Base-by-base conservation (phyloP, 2,329 filamentous ascomycete species). In the Akanthomyces muscarius region DNA sequence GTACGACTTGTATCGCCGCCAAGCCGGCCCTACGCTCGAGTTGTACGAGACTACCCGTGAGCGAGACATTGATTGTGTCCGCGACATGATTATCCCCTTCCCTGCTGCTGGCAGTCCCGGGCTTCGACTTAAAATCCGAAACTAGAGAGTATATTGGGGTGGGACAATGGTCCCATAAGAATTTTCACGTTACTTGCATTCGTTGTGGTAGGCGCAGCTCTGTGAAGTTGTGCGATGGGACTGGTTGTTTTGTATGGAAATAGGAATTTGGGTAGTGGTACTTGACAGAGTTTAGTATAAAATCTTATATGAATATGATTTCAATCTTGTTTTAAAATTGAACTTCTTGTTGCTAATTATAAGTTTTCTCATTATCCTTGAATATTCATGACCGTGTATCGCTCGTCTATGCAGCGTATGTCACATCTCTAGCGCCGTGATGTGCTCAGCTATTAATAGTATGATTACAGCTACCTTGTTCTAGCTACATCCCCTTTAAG, bases 11-110 rank as follows among this genome's bases (percentile, higher is more conserved):
- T 56, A 56, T 41, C 38, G 41, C 8, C 41, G 54, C 41, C 54
- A 56, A 14, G 28, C 30, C 11, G 54, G 54, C 14, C 54, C 54
- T 25, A 56, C 54, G 54, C 41, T 56, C 8, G 54, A 56, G n/a
- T 25, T 56, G 11, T 56, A 56, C 28, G 28, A 56, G 3, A 56
- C 54, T 18, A 56, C 41, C 28, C 54, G 54, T 25, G 54, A 56
- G 54, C 38, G 54, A 5, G 54, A 56, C 28, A 56, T 56, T 36
- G 54, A 56, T 23, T 56, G 54, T 45, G 54, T 56, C 13, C 54
- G 54, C 11, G 54, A 56, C 54, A 56, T 56, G 54, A 56, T 56
- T 33, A 56, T 56, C 14, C 54, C 54, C 11, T 56, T 56, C 4
- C 54, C 54, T 21, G 54, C 54, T 1, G 54, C 54, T 21, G 54